Evolutionary conservation across 2,329 filamentous ascomycete species (phyloP).

Genomic region (Nannizziopsis barbatae): DNA sequence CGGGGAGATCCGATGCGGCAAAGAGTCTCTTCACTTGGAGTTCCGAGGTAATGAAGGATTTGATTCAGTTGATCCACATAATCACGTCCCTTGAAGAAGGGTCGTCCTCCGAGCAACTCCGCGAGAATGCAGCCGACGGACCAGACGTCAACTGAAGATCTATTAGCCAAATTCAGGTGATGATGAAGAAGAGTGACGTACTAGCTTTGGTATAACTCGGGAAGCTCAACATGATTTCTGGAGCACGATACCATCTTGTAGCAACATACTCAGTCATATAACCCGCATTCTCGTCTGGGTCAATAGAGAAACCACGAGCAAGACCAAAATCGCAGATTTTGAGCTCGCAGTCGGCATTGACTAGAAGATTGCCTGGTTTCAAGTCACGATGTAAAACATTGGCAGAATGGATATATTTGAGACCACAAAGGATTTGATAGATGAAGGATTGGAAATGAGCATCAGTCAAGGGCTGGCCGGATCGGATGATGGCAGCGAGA

Average conservation of each 20-base stretch:
- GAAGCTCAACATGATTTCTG: constrained; percentile 99
- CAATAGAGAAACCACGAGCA: constrained; percentile 89
- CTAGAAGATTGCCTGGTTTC: constrained; percentile 92
- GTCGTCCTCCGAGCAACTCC: constrained; percentile 86
- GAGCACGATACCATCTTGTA: constrained; percentile 95
- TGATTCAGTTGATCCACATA: constrained; percentile 99
- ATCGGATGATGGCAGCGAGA: constrained; percentile 92
- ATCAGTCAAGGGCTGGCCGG: constrained; percentile 91
- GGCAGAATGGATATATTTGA: constrained; percentile 98
- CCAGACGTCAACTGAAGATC: constrained; percentile 78
- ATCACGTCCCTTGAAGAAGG: constrained; percentile 98
- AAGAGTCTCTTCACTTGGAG: constrained; percentile 88
- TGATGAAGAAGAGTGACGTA: constrained; percentile 45
- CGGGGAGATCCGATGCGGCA: constrained; percentile 87
- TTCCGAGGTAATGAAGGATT: constrained; percentile 94
- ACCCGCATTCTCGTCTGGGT: constrained; percentile 94
- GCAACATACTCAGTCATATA: constrained; percentile 99
- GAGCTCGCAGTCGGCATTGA: constrained; percentile 97
- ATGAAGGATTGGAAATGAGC: constrained; percentile 99
- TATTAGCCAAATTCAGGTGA: neutral
- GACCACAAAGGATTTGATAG: constrained; percentile 96
- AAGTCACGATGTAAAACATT: constrained; percentile 95
- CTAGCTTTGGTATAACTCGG: constrained; percentile 99
- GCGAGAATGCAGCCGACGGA: constrained; percentile 96
- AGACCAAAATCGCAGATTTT: constrained; percentile 99